phyloP scores from a whole-genome alignment of 2,329 filamentous ascomycete genomes.

The Phialophora macrospora region DNA sequence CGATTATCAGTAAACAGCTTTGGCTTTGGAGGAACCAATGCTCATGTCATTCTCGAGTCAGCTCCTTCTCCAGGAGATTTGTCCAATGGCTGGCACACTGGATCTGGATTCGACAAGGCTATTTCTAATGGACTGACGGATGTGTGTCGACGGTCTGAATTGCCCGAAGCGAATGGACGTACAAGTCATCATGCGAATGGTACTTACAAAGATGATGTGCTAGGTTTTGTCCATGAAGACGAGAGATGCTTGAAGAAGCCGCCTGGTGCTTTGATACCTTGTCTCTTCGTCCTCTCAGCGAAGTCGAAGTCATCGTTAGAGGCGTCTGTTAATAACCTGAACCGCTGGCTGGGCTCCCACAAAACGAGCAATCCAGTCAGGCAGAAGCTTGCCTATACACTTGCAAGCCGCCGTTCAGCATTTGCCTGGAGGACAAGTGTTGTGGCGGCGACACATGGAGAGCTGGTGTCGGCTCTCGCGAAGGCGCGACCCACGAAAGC shows the following conservation, averaged over 20 bases:
- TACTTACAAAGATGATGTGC: neutral
- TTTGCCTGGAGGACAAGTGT: neutral
- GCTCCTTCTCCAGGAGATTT: neutral
- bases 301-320: too few species aligned
- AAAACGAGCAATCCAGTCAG: too few species aligned
- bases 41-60: slow-evolving; percentile 33
- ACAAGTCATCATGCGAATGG: too few species aligned
- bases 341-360: too few species aligned
- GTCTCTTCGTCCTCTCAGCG: neutral
- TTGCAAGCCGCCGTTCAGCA: neutral
- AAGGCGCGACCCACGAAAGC: neutral
- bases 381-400: neutral
- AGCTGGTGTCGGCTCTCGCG: neutral
- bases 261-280: neutral
- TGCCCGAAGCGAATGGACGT: too few species aligned
- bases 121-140: too few species aligned
- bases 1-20: slow-evolving; percentile 44
- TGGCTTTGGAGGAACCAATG: slow-evolving; percentile 47
- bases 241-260: neutral
- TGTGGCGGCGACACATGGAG: neutral
- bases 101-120: neutral
- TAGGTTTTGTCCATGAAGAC: too few species aligned
- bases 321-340: too few species aligned
- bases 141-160: neutral
- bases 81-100: neutral